Evolutionary conservation across 1,139 yeast genomes (phyloP).

Genomic region (Nakaseomyces uthaithaninus): DNA sequence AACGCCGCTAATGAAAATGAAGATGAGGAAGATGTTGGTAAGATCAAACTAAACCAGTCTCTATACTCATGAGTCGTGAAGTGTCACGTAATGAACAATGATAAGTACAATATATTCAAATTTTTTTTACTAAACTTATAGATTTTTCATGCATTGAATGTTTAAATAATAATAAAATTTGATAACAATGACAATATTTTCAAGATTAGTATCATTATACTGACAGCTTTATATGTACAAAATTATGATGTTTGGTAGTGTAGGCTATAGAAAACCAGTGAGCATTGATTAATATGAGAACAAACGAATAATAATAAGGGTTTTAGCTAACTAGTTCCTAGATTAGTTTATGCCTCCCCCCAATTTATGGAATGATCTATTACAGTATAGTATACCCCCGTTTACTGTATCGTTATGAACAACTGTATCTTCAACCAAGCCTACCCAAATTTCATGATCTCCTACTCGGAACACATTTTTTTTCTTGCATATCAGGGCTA

Average conservation of each 20-base stretch:
- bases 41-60: conserved; percentile 26
- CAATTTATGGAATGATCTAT: conserved; percentile 51
- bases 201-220: too few relatives aligned
- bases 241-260: too few relatives aligned
- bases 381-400: conserved; percentile 61
- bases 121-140: neutral
- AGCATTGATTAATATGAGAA: too few relatives aligned
- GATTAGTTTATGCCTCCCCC: conserved; percentile 32
- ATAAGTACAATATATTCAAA: conserved; percentile 4
- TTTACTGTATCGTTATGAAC: conserved; percentile 33
- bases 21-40: conserved; percentile 21
- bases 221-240: too few relatives aligned
- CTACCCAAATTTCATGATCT: conserved; percentile 86
- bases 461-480: conserved; percentile 50
- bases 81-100: neutral
- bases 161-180: conserved; percentile 2
- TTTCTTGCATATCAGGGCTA: conserved; percentile 57
- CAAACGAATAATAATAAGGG: neutral
- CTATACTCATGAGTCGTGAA: conserved; percentile 14
- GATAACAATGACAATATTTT: neutral
- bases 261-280: too few relatives aligned
- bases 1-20: conserved; percentile 25
- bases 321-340: too few relatives aligned
- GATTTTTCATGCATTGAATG: neutral
- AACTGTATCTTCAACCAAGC: conserved; percentile 49